Evolutionary conservation across 2,329 filamentous ascomycete genomes (phyloP).

Genomic region (Cladobotryum protrusum): DNA sequence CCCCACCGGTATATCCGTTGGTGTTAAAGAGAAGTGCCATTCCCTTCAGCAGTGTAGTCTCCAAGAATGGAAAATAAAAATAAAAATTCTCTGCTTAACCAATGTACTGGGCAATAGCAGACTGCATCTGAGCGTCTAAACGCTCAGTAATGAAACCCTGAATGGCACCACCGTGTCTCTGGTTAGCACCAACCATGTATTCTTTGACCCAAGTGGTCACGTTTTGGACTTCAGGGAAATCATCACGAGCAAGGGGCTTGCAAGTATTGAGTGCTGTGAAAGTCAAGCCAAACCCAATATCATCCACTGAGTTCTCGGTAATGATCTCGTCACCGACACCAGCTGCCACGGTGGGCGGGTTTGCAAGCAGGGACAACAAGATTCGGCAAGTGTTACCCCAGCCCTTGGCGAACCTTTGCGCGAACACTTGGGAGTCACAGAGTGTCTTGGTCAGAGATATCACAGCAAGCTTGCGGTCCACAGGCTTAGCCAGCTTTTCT

Average conservation of each 20-base stretch:
- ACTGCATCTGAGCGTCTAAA: conserved; percentile 55
- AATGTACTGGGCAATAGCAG: conserved; percentile 47
- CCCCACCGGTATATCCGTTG: background rate
- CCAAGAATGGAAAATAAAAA: too few species aligned
- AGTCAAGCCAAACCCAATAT: conserved; percentile 88
- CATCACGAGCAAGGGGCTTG: conserved; percentile 65
- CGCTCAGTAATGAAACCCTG: conserved; percentile 65
- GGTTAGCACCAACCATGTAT: conserved; percentile 73
- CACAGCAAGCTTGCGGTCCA: conserved; percentile 89
- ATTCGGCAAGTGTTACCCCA: conserved; percentile 88
- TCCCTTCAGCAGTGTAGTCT: background rate
- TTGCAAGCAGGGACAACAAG: conserved; percentile 82
- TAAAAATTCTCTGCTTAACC: conserved; percentile 21
- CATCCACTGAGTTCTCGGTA: conserved; percentile 85
- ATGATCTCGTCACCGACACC: conserved; percentile 69
- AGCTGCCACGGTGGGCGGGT: conserved; percentile 64
- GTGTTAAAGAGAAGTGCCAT: background rate
- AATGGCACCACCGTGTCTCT: conserved; percentile 64
- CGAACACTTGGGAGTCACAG: conserved; percentile 78
- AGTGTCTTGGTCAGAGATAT: conserved; percentile 90
- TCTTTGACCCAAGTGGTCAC: conserved; percentile 78
- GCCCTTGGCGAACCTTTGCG: conserved; percentile 74
- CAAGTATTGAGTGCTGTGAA: conserved; percentile 93
- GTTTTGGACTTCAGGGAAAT: conserved; percentile 78
- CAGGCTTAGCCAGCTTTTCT: conserved; percentile 76